Percentiles rank a stretch among this genome's conserved stretches.
phyloP scores from a whole-genome alignment of 2,329 filamentous ascomycete genomes.

The Neonectria punicea region DNA sequence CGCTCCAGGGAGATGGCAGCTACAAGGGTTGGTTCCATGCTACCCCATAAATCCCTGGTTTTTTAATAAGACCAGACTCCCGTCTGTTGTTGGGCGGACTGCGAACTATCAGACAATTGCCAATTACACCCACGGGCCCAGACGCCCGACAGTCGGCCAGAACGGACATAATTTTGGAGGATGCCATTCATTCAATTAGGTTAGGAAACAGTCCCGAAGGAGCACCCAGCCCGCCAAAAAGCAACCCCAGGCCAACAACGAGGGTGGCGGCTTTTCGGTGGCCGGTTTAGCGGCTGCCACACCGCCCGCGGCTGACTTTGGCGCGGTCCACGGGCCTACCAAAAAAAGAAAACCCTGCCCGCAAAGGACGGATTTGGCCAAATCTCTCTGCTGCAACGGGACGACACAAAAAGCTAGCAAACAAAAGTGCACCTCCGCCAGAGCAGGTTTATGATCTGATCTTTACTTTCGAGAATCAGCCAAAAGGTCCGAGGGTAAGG shows the following conservation, averaged over 20 bases:
- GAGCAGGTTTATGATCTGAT: constrained; percentile 19
- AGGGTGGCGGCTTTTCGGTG: constrained; percentile 13
- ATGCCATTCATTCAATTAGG: neutral
- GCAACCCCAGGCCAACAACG: neutral
- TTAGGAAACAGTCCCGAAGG: neutral
- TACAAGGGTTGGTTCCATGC: neutral
- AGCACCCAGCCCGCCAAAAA: neutral
- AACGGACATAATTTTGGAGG: neutral
- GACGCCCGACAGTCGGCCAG: neutral
- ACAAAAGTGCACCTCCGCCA: neutral
- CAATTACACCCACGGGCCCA: neutral
- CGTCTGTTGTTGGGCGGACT: neutral
- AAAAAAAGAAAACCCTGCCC: constrained; percentile 35
- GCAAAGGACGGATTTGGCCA: constrained; percentile 4
- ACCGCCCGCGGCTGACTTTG: constrained; percentile 43
- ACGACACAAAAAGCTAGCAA: constrained; percentile 18
- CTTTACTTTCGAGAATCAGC: constrained; percentile 4
- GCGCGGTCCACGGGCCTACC: constrained; percentile 27
- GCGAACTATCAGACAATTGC: neutral
- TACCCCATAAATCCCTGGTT: neutral
- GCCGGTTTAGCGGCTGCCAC: constrained; percentile 36
- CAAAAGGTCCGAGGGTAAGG: neutral
- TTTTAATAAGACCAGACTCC: neutral
- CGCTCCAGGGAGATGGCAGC: constrained; percentile 1
- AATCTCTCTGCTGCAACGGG: constrained; percentile 19